phyloP scores from a whole-genome alignment of 1,139 yeast species.

The Zygosaccharomyces pseudobailii region DNA sequence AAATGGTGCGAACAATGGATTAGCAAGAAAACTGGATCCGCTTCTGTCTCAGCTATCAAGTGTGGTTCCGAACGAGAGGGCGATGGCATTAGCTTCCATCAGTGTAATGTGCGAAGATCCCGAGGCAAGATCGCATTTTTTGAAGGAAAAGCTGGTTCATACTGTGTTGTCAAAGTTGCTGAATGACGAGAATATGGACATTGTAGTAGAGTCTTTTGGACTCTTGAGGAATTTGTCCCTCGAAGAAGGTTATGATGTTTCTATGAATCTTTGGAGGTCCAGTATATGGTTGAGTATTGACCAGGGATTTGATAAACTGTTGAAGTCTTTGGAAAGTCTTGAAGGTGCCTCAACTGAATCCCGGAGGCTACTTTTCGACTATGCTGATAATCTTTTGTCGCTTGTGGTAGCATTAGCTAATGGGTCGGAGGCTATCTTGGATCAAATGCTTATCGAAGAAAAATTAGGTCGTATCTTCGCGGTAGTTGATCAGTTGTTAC shows the following conservation, averaged over 20 bases:
- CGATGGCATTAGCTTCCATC: slow-evolving; percentile 74
- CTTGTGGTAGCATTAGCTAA: slow-evolving; percentile 64
- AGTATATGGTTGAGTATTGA: slow-evolving; percentile 64
- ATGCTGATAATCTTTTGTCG: slow-evolving; percentile 69
- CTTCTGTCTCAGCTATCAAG: slow-evolving; percentile 61
- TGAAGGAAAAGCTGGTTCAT: slow-evolving; percentile 67
- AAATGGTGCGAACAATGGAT: slow-evolving; percentile 40
- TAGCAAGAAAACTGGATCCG: slow-evolving; percentile 59
- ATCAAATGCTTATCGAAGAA: slow-evolving; percentile 43
- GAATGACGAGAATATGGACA: slow-evolving; percentile 65
- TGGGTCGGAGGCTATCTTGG: slow-evolving; percentile 57
- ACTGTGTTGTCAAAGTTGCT: slow-evolving; percentile 60
- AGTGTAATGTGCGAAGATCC: slow-evolving; percentile 67
- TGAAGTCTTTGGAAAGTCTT: slow-evolving; percentile 44
- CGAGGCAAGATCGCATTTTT: slow-evolving; percentile 53
- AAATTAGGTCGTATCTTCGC: slow-evolving; percentile 36
- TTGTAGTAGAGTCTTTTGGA: slow-evolving; percentile 76
- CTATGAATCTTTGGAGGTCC: slow-evolving; percentile 70
- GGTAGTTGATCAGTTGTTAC: slow-evolving; percentile 43
- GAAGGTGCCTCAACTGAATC: slow-evolving; percentile 26
- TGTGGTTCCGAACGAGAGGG: slow-evolving; percentile 62
- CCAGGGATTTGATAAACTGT: slow-evolving; percentile 46
- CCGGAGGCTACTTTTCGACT: slow-evolving; percentile 51
- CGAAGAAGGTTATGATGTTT: slow-evolving; percentile 87
- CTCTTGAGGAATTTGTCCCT: slow-evolving; percentile 71